These are phyloP conservation scores for Kitagawia praeruptora DNA, from an alignment of 129 eudicot genomes.

Conservation along the genomic window DNA sequence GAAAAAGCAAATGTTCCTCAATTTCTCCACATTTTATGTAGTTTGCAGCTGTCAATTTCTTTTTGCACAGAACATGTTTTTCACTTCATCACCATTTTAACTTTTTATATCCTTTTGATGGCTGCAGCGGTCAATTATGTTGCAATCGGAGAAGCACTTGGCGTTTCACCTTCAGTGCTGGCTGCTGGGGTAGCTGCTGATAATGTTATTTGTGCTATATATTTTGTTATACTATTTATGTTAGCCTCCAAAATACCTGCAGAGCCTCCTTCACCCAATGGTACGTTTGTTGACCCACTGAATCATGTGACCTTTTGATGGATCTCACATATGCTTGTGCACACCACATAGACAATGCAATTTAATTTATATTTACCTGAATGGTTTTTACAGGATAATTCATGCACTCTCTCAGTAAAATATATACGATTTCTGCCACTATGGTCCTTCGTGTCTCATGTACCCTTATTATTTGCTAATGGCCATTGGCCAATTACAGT, in stretches of 20 bases:
- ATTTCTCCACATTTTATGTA: not conserved
- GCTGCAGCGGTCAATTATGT: constrained; percentile 73
- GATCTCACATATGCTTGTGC: not conserved
- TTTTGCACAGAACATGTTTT: not conserved
- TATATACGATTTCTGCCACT: not conserved
- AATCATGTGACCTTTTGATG: not conserved
- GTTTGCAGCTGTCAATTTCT: not conserved
- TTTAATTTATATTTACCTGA: not conserved
- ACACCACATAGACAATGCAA: not conserved
- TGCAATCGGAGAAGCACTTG: constrained; percentile 76
- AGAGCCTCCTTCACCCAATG: constrained; percentile 33
- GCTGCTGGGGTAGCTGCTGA: constrained; percentile 98
- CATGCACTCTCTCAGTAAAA: not conserved
- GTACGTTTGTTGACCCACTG: constrained; percentile 23
- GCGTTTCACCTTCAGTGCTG: constrained; percentile 56
- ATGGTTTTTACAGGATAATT: not conserved
- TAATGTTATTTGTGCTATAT: constrained; percentile 70
- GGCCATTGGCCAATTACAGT: no score
- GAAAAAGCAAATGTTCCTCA: not conserved
- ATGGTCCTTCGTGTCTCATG: not conserved
- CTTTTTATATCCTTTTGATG: not conserved
- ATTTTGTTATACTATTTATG: constrained; percentile 61
- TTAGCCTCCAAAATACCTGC: constrained; percentile 70
- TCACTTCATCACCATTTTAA: not conserved
- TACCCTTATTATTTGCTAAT: no score